phyloP scores from a whole-genome alignment of 257 asterid genomes.

The Misopates orontium region DNA sequence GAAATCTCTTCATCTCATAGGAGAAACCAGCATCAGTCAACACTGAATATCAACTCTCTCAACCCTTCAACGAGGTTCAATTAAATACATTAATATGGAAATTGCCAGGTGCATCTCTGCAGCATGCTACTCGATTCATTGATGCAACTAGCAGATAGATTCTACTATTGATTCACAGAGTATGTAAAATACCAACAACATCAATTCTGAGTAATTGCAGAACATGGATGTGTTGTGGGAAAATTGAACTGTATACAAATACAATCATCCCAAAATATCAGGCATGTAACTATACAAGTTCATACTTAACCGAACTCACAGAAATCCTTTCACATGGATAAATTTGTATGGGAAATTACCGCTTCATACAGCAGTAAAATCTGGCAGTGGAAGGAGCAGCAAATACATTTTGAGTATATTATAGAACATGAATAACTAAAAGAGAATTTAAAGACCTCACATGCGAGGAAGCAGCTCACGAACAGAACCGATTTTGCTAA shows the following conservation, averaged over 20 bases:
- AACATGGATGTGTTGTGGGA: slow-evolving; percentile 14
- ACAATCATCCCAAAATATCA: neutral
- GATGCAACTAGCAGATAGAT: slow-evolving; percentile 17
- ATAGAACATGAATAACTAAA: slow-evolving; percentile 15
- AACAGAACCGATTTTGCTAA: slow-evolving; percentile 73
- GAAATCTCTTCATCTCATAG: neutral
- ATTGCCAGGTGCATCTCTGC: slow-evolving; percentile 6
- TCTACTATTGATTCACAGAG: slow-evolving; percentile 5
- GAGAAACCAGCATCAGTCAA: neutral
- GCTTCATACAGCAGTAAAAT: slow-evolving; percentile 12
- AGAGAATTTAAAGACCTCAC: slow-evolving; percentile 50
- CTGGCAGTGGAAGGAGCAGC: slow-evolving; percentile 19
- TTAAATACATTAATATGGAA: slow-evolving; percentile 4
- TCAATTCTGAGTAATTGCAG: slow-evolving; percentile 2
- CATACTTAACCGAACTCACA: slow-evolving; percentile 18
- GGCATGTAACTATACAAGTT: slow-evolving; percentile 17
- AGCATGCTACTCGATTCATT: slow-evolving; percentile 6
- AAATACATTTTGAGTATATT: slow-evolving; percentile 20
- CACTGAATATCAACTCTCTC: neutral
- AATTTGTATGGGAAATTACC: neutral
- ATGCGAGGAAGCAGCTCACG: slow-evolving; percentile 88
- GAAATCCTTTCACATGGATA: slow-evolving; percentile 10
- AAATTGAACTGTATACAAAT: neutral
- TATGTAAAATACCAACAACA: neutral
- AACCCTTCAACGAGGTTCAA: neutral